phyloP scores from a whole-genome alignment of 768 basidiomycete species.

The Cystobasidium onofrii region DNA sequence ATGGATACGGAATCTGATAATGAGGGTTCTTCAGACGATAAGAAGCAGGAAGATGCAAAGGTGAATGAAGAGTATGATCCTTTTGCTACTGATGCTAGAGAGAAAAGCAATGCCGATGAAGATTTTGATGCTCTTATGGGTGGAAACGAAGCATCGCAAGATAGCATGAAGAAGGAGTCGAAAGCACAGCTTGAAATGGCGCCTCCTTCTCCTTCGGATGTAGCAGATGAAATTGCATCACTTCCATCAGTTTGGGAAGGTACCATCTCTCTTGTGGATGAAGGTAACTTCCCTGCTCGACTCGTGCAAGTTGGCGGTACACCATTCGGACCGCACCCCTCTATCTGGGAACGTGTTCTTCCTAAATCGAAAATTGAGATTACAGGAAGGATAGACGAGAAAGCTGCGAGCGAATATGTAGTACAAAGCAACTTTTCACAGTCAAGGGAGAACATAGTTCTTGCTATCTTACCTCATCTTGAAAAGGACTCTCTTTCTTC shows the following conservation, averaged over 20 bases:
- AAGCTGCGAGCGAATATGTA: conserved; percentile 69
- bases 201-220: conserved; percentile 10
- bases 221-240: neutral
- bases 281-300: conserved; percentile 56
- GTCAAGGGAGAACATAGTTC: conserved; percentile 68
- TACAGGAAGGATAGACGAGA: conserved; percentile 72
- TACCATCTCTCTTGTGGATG: conserved; percentile 44
- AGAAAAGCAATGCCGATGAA: conserved; percentile 55
- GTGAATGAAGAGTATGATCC: conserved; percentile 30
- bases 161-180: neutral
- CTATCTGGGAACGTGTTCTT: conserved; percentile 69
- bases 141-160: conserved; percentile 37
- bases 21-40: neutral
- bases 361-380: conserved; percentile 60
- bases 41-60: conserved; percentile 4
- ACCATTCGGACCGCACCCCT: conserved; percentile 53
- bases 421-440: conserved; percentile 68
- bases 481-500: conserved; percentile 43
- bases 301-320: conserved; percentile 77
- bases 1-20: conserved; percentile 15
- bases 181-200: neutral
- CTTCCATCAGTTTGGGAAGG: conserved; percentile 38
- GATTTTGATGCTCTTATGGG: conserved; percentile 81
- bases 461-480: conserved; percentile 62
- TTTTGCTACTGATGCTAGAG: conserved; percentile 31